These are phyloP conservation scores for Trichosanthes truncata DNA, from an alignment of 306 rosid species.

Conservation along the genomic window DNA sequence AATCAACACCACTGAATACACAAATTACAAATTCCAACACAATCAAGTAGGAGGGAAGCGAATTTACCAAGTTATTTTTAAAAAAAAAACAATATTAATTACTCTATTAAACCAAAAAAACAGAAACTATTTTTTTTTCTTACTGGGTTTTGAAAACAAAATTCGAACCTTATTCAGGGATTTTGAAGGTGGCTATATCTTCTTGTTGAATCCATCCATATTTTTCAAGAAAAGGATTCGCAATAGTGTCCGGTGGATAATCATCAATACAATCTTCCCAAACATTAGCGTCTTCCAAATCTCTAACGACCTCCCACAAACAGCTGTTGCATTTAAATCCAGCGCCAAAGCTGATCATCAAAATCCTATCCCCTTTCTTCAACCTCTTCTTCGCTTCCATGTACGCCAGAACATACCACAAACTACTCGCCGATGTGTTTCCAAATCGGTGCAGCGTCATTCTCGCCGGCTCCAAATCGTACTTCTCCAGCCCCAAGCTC, in stretches of 20 bases:
- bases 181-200: slow-evolving; percentile 39
- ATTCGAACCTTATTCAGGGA: neutral
- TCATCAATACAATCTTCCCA: slow-evolving; percentile 60
- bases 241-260: slow-evolving; percentile 61
- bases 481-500: slow-evolving; percentile 3
- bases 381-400: slow-evolving; percentile 16
- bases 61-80: no score
- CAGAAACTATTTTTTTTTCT: no score
- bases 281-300: slow-evolving; percentile 32
- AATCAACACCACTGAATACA: no score
- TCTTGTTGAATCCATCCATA: slow-evolving; percentile 69
- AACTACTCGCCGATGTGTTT: slow-evolving; percentile 15
- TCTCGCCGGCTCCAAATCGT: slow-evolving; percentile 13
- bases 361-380: slow-evolving; percentile 6
- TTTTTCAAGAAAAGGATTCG: slow-evolving; percentile 75
- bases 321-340: slow-evolving; percentile 18
- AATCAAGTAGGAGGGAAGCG: no score
- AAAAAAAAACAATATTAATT: no score
- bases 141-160: neutral
- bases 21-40: no score
- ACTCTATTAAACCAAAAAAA: no score
- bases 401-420: slow-evolving; percentile 13
- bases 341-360: slow-evolving; percentile 16
- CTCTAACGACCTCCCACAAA: slow-evolving; percentile 12
- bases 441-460: slow-evolving; percentile 17